Base-by-base conservation (phyloP, 1,139 yeast species). In the Candida mesenterica region DNA sequence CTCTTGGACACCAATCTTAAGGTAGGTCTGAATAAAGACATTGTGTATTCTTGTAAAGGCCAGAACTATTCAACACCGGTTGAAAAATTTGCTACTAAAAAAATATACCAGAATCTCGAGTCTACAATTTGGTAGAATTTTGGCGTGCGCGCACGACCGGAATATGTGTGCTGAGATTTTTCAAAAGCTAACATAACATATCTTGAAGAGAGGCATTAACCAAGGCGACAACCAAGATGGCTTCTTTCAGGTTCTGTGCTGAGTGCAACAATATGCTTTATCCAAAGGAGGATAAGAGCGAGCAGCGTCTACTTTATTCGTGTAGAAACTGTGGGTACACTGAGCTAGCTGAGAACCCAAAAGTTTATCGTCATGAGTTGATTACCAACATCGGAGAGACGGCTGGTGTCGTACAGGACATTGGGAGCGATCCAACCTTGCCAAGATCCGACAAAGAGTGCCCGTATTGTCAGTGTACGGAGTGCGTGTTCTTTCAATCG, bases 201-300 rank as follows among this genome's bases (percentile, higher is more conserved):
- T 6, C 9, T 19, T 19, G 22, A 9, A 9, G 6, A 19, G 22
- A 6, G 9, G 22, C 9, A 19, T 19, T 6, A 9, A 19, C 8
- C 22, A 19, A 19, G 17, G 25, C 30, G 30, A 24, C 30, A 7
- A 30, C 13, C 35, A 52, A 24, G 39, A 87, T 85, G 96, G 87
- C 94, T 40, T 86, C 96, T 30, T 89, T 89, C 63, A 77, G 95
- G 58, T 89, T 89, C 67, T 89, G 97, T 61, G 83, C 92, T 48
- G 95, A 87, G 57, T 89, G 94, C 76, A 94, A 94, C 73, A 94
- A 94, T 59, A 90, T 92, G 98, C 77, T 92, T 65, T 94, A 92
- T 60, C 98, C 99, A n/a, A 81, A 87, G 50, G 98, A 94, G 66
- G 98, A 94, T 59, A 86, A 85, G 55, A 79, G 72, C 39, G 70